Evolutionary conservation across 2,329 filamentous ascomycete genomes (phyloP).

Genomic region (Fusarium neocosmosporiellum): DNA sequence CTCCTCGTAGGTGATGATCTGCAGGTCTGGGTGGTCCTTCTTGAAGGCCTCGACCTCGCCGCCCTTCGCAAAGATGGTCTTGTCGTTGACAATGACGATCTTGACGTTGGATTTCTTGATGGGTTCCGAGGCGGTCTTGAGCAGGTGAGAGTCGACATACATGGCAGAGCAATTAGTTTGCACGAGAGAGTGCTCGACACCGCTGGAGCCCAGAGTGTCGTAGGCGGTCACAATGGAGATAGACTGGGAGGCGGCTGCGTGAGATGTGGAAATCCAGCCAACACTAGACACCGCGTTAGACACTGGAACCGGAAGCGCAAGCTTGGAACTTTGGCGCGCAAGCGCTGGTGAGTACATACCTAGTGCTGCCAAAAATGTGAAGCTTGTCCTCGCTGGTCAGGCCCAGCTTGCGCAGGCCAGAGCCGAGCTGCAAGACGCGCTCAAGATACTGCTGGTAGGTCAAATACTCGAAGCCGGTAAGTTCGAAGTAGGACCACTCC

Average conservation of each 20-base stretch:
- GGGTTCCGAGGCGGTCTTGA: conserved; percentile 68
- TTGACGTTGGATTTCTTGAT: conserved; percentile 68
- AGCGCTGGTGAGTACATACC: conserved; percentile 57
- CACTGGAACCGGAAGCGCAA: not conserved
- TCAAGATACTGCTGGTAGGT: conserved; percentile 84
- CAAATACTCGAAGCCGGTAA: conserved; percentile 79
- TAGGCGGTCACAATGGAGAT: conserved; percentile 95
- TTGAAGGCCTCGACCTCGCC: conserved; percentile 67
- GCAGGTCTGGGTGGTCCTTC: conserved; percentile 64
- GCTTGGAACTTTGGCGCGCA: not conserved
- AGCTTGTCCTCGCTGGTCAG: conserved; percentile 74
- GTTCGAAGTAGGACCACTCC: conserved; percentile 91
- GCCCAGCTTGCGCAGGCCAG: conserved; percentile 80
- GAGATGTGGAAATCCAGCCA: conserved; percentile 86
- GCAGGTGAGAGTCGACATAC: conserved; percentile 85
- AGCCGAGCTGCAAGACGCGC: conserved; percentile 74
- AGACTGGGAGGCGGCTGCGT: conserved; percentile 82
- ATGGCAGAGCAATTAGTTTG: conserved; percentile 86
- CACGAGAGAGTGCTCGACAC: conserved; percentile 85
- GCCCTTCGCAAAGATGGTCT: conserved; percentile 62
- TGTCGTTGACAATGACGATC: conserved; percentile 72
- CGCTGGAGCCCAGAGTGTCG: conserved; percentile 87
- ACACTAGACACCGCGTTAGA: conserved; percentile 60
- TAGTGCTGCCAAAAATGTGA: conserved; percentile 88
- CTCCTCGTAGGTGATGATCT: conserved; percentile 65